These are phyloP conservation scores for Sclerotinia borealis DNA, from an alignment of 2,329 filamentous ascomycete species.

Conservation along the genomic window DNA sequence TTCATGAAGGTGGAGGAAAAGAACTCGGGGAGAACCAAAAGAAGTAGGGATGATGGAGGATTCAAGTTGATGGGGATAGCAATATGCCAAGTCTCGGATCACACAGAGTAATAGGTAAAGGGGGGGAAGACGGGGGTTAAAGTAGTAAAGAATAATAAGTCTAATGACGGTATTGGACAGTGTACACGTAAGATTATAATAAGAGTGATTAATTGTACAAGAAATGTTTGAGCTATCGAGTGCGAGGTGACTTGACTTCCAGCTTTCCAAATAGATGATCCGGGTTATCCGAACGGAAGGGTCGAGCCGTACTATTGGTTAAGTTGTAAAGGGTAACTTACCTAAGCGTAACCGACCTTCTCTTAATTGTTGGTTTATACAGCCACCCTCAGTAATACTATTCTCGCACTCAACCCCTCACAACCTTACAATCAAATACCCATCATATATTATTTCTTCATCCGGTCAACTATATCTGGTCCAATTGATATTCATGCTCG, in stretches of 20 bases:
- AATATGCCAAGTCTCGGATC: not conserved
- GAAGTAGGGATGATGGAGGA: not conserved
- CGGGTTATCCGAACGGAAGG: no score
- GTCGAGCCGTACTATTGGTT: no score
- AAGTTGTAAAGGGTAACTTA: no score
- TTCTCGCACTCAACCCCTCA: no score
- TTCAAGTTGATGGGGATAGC: not conserved
- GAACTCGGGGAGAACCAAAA: not conserved
- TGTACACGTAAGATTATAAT: not conserved
- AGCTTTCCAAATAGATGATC: not conserved
- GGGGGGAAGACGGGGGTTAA: no score
- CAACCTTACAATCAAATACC: no score
- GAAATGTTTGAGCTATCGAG: not conserved
- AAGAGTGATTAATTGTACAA: not conserved
- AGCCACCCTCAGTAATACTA: no score
- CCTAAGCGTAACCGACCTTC: no score
- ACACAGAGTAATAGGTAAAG: not conserved
- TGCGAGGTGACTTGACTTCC: not conserved
- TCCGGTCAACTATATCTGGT: not conserved
- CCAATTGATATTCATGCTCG: not conserved
- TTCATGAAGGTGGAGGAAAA: not conserved
- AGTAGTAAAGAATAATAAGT: not conserved
- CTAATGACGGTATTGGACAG: not conserved
- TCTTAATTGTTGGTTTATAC: no score
- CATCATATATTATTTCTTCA: not conserved